These are phyloP conservation scores for Coniochaeta pulveracea DNA, from an alignment of 2,329 filamentous ascomycete species.

Conservation along the genomic window DNA sequence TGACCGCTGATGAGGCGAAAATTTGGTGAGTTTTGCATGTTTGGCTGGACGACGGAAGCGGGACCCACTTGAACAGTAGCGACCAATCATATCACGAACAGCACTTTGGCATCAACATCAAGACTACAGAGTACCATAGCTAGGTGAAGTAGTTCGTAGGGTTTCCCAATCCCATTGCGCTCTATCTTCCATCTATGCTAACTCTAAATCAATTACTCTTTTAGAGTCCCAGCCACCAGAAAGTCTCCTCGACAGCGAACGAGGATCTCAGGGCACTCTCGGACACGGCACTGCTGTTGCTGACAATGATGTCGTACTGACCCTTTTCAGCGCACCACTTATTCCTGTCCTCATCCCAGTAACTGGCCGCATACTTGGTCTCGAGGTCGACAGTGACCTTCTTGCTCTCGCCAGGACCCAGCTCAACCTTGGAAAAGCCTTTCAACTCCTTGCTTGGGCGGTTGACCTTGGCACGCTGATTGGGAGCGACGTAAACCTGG, in stretches of 20 bases:
- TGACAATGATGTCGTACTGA: constrained; percentile 50
- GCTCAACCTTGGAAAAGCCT: constrained; percentile 51
- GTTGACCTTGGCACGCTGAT: constrained; percentile 41
- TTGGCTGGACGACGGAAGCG: too few relatives aligned
- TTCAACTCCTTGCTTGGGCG: constrained; percentile 51
- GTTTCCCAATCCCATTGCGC: too few relatives aligned
- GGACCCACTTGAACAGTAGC: too few relatives aligned
- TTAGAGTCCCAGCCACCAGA: constrained; percentile 57
- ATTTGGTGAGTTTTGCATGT: not conserved
- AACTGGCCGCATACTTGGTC: constrained; percentile 56
- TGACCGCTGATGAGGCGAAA: not conserved
- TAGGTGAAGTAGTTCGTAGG: too few relatives aligned
- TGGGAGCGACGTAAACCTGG: constrained; percentile 43
- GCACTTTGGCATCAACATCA: too few relatives aligned
- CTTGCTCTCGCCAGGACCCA: constrained; percentile 49
- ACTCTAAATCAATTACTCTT: too few relatives aligned
- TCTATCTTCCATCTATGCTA: too few relatives aligned
- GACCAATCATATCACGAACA: too few relatives aligned
- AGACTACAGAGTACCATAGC: too few relatives aligned
- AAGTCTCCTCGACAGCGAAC: constrained; percentile 49
- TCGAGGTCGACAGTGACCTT: constrained; percentile 42
- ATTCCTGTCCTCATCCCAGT: constrained; percentile 57
- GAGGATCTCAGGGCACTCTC: constrained; percentile 33
- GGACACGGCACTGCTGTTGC: constrained; percentile 40
- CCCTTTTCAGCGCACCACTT: constrained; percentile 58